These are phyloP conservation scores for Aspergillus vadensis DNA, from an alignment of 2,329 filamentous ascomycete genomes.

Conservation along the genomic window DNA sequence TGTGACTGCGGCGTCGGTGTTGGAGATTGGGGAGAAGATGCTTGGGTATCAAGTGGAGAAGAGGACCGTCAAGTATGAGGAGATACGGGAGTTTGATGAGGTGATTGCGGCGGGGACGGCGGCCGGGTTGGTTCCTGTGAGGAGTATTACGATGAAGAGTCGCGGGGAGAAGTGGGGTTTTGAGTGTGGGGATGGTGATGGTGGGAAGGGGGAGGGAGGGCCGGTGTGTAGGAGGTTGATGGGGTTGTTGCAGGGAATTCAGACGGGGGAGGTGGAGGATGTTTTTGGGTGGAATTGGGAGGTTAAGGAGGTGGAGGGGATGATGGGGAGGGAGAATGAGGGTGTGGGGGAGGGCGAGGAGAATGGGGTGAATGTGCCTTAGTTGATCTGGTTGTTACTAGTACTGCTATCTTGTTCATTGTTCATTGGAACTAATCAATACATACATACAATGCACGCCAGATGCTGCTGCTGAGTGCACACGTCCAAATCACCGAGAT, in stretches of 20 bases:
- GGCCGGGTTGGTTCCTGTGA: slow-evolving; percentile 86
- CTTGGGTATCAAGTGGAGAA: slow-evolving; percentile 85
- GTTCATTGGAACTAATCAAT: too few relatives aligned
- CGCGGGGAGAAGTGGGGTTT: slow-evolving; percentile 59
- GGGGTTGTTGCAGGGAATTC: slow-evolving; percentile 77
- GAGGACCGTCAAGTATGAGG: slow-evolving; percentile 63
- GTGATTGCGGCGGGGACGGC: slow-evolving; percentile 92
- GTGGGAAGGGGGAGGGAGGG: slow-evolving; percentile 55
- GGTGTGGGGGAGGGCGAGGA: slow-evolving; percentile 22
- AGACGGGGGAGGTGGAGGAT: slow-evolving; percentile 78
- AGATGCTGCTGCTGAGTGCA: too few relatives aligned
- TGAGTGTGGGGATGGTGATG: slow-evolving; percentile 41
- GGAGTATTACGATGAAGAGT: slow-evolving; percentile 76
- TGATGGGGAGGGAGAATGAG: slow-evolving; percentile 26
- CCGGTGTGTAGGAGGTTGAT: slow-evolving; percentile 73
- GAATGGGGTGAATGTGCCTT: slow-evolving; percentile 31
- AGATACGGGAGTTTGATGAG: slow-evolving; percentile 67
- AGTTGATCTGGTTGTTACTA: too few relatives aligned
- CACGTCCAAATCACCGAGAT: too few relatives aligned
- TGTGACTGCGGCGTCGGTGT: slow-evolving; percentile 78
- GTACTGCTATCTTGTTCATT: too few relatives aligned
- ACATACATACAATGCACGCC: too few relatives aligned
- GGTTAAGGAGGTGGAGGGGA: slow-evolving; percentile 35
- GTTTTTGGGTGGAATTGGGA: slow-evolving; percentile 68
- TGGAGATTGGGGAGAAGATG: slow-evolving; percentile 67